Conservation (phyloP, 768 basidiomycete species). For the Boletus speciosus region DNA sequence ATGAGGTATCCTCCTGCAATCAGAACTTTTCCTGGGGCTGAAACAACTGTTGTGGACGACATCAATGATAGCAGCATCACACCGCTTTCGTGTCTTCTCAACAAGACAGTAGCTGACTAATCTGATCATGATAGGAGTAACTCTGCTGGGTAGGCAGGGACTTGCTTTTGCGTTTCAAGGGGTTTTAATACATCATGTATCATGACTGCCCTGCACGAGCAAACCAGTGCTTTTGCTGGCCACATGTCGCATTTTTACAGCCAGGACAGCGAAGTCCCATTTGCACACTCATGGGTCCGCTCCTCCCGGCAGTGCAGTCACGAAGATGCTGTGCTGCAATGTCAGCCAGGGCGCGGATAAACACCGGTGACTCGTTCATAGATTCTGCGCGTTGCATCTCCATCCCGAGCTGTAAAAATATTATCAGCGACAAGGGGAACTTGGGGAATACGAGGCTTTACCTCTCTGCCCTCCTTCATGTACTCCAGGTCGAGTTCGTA, state of each 20-base stretch:
- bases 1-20: slow-evolving; percentile 97
- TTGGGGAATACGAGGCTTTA: slow-evolving; percentile 26
- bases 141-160: no score
- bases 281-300: slow-evolving; percentile 70
- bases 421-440: background rate
- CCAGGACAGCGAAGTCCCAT: slow-evolving; percentile 88
- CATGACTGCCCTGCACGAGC: slow-evolving; percentile 61
- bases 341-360: slow-evolving; percentile 92
- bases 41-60: slow-evolving; percentile 64
- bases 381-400: slow-evolving; percentile 87
- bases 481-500: slow-evolving; percentile 97
- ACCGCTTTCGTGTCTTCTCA: background rate
- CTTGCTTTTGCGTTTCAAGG: background rate
- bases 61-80: slow-evolving; percentile 26
- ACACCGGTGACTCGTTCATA: slow-evolving; percentile 93
- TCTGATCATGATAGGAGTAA: slow-evolving; percentile 18
- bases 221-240: slow-evolving; percentile 87
- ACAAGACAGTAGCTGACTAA: slow-evolving; percentile 26
- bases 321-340: slow-evolving; percentile 78
- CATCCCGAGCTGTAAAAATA: slow-evolving; percentile 71
- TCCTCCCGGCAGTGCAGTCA: slow-evolving; percentile 52
- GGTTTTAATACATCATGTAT: slow-evolving; percentile 30
- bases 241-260: slow-evolving; percentile 87
- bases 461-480: slow-evolving; percentile 84
- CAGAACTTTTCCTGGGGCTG: slow-evolving; percentile 93